Evolutionary conservation across 495 filamentous ascomycete genomes (phyloP), one percentile per base, ranked within the genome.

Genomic region (Penicillium diatomitis): DNA sequence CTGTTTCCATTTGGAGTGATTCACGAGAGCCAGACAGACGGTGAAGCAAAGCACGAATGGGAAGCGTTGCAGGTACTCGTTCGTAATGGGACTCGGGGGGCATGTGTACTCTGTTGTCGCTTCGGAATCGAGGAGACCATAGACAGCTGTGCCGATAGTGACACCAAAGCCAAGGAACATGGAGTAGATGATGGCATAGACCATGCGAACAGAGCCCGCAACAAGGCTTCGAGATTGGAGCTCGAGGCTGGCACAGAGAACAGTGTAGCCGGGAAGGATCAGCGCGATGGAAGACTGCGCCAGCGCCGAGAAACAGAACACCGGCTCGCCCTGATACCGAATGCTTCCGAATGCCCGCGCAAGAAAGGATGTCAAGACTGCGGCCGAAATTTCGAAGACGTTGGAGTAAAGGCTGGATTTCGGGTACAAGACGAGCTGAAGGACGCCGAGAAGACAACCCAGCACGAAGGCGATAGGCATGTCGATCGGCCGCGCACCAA

Each of bases 161-260:
- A 97, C 95, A 5, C 91, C 92, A 57, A 91, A 96, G n/a, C 91
- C 91, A 6, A 97, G 83, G 66, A 96, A 95, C 2, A 96, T 74
- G 0, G 90, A 91, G 66, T 96, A 96, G 32, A 96, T 91, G 47
- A 96, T 85, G 6, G 91, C 88, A 54, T 96, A 96, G 5, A 97
- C 88, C 85, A 96, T 90, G 41, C 91, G 87, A 8, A 96, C 87
- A 5, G 87, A 90, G 2, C 91, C 91, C 11, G 91, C 88, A 4
- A 96, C 84, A 42, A 97, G 83, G 50, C 83, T 84, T 45, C 80
- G 77, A 6, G 86, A 91, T 63, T 96, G 91, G 0, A 97, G 79
- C 63, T 97, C 91, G 31, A 97, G 76, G 41, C 81, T 84, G 6
- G 84, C 86, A 63, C 86, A 90, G 41, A 95, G 69, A 8, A 94